Base-by-base conservation (phyloP, 495 filamentous ascomycete genomes). In the Lophiostoma macrostomum region DNA sequence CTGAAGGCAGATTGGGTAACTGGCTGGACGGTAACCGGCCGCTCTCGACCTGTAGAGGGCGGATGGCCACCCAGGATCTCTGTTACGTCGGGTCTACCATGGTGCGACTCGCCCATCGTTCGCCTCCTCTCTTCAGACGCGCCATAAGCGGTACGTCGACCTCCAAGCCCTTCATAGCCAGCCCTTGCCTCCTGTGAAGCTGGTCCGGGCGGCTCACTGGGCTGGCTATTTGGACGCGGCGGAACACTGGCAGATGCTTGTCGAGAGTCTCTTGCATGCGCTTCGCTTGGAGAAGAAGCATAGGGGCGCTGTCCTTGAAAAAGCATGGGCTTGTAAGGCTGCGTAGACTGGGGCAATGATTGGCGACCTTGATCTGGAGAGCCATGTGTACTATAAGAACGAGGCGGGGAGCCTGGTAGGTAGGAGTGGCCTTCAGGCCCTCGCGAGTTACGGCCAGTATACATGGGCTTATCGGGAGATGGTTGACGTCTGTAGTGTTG, bases 151-250 rank as follows among this genome's bases (percentile, higher is more conserved):
- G 53, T 4, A 13, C 50, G 48, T 27, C 53, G 36, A 1, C 34
- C 35, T 27, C 41, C 60, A 14, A 44, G 13, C 10, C 23, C 31
- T 24, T 58, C 60, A 39, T 50, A 51, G 5, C 22, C 14, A 1
- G 29, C 25, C 35, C 27, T 50, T 19, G 42, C 20, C 7, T 53
- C 56, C 3, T 47, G 45, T 4, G 56, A 50, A 8, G 44, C 28
- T 25, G 34, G 41, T n/a, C 36, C 44, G 16, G 50, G 50, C 16
- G 32, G 60, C 3, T 42, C 53, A 7, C 22, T 40, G 3, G 63
- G 63, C 49, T 68, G 60, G 40, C 65, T 65, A 36, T 56, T 66
- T 46, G 65, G 65, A 11, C 65, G 58, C 14, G 65, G 60, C 13
- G 65, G 63, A 3, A 59, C 38, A 19, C 31, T 45, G 19, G 32